Base-by-base conservation (phyloP, 768 basidiomycete genomes). In the Auriscalpium orientale region DNA sequence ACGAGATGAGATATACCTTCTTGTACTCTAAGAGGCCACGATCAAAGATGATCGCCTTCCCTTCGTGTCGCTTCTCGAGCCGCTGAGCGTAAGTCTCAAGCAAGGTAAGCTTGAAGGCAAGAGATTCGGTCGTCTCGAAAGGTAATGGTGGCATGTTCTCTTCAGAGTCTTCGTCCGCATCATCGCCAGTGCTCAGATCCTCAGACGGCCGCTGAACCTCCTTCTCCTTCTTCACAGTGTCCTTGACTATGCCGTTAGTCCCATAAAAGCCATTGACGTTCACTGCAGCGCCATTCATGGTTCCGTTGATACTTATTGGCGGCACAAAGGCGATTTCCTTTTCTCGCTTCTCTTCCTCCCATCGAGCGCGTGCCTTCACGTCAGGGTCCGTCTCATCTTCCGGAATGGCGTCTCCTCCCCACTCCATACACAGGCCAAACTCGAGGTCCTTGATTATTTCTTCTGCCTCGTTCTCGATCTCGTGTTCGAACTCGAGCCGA, bases 401-500 rank as follows among this genome's bases (percentile, higher is more conserved):
- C 2, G 77, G 72, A 53, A 87, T 84, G 61, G 86, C 76, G 64
- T 91, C 90, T 2, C 95, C 97, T 1, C 89, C 94, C 66, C 83
- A 95, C 35, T 84, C 80, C 20, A 81, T 75, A 58, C 91, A 91
- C n/a, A 94, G 73, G 2, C 91, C 95, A 63, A 98, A 98, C 67
- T 98, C 95, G 60, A 99, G 76, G 67, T 98, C 93, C 70, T 98
- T 98, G 60, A 98, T 87, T 2, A 91, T 71, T 64, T 95, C 87
- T 67, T 99, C 95, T 0, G 95, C 95, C 51, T 99, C 95, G 68
- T 99, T 97, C 66, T 98, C 95, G 5, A 92, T 73, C 70, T 99
- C 95, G 63, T 95, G 94, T 67, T 99, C 95, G 67, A 99, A 99
- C 70, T 99, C 95, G 37, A 99, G 78, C n/a, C 95, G 85, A 15